Evolutionary conservation across 1,284 basidiomycete genomes (phyloP).

Genomic region (Cryptococcus maquisensis): DNA sequence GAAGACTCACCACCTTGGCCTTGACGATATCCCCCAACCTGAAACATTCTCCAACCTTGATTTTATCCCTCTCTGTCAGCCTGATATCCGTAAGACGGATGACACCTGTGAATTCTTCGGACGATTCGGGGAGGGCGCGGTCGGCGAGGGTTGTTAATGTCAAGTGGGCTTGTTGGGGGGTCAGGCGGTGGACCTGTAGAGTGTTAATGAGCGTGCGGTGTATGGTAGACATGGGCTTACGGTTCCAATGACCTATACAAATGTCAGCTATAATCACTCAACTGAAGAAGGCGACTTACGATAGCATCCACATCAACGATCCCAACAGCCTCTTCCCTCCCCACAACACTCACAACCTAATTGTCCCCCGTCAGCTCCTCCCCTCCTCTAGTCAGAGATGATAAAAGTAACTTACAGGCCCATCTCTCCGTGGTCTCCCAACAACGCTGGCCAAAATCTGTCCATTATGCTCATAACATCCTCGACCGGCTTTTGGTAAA

Average conservation of each 20-base stretch:
- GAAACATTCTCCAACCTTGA: conserved; percentile 92
- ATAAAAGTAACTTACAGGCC: conserved; percentile 52
- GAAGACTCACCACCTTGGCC: conserved; percentile 73
- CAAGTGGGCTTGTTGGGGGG: conserved; percentile 78
- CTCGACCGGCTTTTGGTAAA: conserved; percentile 59
- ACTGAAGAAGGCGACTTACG: conserved; percentile 23
- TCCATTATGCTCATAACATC: conserved; percentile 65
- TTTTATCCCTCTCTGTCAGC: conserved; percentile 84
- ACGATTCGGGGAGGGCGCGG: conserved; percentile 69
- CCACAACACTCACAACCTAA: conserved; percentile 40
- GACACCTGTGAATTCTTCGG: conserved; percentile 91
- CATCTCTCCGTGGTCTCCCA: conserved; percentile 61
- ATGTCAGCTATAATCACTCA: not conserved
- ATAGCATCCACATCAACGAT: conserved; percentile 48
- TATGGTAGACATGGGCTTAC: conserved; percentile 13
- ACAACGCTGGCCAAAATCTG: conserved; percentile 68
- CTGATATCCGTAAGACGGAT: conserved; percentile 89
- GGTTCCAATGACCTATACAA: conserved; percentile 36
- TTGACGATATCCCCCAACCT: conserved; percentile 93
- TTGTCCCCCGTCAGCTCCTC: not conserved
- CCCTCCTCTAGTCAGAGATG: not conserved
- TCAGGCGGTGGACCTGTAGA: conserved; percentile 69
- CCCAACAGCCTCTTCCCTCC: conserved; percentile 40
- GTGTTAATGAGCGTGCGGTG: not conserved
- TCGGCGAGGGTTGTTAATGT: conserved; percentile 87